Percentiles rank a stretch among this genome's conserved stretches.
These are phyloP conservation scores for Lachnellula occidentalis DNA, from an alignment of 2,329 filamentous ascomycete species.

Conservation along the genomic window DNA sequence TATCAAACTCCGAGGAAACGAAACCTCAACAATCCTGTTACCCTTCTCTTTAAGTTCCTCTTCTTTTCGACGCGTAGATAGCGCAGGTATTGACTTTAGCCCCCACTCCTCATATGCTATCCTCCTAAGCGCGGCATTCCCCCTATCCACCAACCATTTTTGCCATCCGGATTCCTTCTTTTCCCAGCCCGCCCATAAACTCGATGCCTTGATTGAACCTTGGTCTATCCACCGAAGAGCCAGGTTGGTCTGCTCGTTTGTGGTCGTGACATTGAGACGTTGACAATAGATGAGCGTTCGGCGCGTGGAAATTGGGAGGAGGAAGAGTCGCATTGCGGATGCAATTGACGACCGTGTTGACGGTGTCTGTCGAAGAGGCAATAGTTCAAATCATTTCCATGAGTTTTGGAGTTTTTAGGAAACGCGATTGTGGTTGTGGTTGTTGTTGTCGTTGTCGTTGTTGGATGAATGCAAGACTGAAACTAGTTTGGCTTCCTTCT, in stretches of 20 bases:
- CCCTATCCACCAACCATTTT: constrained; percentile 76
- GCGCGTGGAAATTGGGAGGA: constrained; percentile 87
- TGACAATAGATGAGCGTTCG: constrained; percentile 91
- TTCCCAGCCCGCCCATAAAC: constrained; percentile 84
- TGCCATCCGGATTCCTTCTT: constrained; percentile 82
- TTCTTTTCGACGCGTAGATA: constrained; percentile 60
- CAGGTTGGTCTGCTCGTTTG: constrained; percentile 44
- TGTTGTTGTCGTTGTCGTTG: too few relatives aligned
- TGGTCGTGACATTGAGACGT: constrained; percentile 54
- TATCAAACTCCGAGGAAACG: constrained; percentile 71
- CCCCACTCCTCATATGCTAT: constrained; percentile 98
- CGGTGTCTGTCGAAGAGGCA: not conserved
- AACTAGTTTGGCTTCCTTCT: too few relatives aligned
- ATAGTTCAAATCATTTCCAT: constrained; percentile 1
- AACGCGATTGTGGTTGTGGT: too few relatives aligned
- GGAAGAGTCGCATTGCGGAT: constrained; percentile 75
- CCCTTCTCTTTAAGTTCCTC: constrained; percentile 58
- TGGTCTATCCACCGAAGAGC: constrained; percentile 49
- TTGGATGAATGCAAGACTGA: too few relatives aligned
- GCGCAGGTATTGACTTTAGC: constrained; percentile 84
- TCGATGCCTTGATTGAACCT: constrained; percentile 63
- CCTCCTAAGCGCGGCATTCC: constrained; percentile 76
- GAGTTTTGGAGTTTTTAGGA: too few relatives aligned
- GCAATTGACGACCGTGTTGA: constrained; percentile 3
- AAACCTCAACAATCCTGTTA: constrained; percentile 55